Base-by-base conservation (phyloP, 192 early-diverging fungal species). In the Geranomyces michiganensis region DNA sequence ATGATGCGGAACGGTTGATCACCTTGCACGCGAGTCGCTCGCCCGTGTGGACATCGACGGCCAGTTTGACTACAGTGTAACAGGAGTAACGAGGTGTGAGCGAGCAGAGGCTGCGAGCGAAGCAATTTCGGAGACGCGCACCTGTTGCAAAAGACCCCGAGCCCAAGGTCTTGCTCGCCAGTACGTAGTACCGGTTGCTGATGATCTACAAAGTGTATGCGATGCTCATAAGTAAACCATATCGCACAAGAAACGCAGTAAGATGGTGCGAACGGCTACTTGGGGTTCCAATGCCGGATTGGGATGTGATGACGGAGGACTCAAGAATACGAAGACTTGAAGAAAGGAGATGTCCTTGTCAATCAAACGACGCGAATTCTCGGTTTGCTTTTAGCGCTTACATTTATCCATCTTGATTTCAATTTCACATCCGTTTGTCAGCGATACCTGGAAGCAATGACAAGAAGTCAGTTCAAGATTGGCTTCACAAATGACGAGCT, bases 1-100 rank as follows among this genome's bases (percentile, higher is more conserved):
- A 46, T 13, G 36, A 47, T 17, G 26, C 22, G 69, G 15, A 19
- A 13, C 36, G 22, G 33, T 59, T 29, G 29, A 75, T 55, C 15
- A 69, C 44, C 29, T 69, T 75, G 59, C 73, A 75, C 17, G 73
- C 73, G 19, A 75, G 61, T n/a, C 61, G 65, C n/a, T 68, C 65
- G 21, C 65, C 51, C 7, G 56, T 75, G 2, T 48, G 13, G 4
- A 61, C 10, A 45, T 75, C 65, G 22, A 75, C 51, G 6, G 58
- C 58, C 12, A 75, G 46, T 15, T 63, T n/a, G 17, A 75, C 73
- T 69, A 36, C n/a, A 58, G 15, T 13, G 1, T n/a, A 17, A 8
- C 10, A 10, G 5, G 36, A 41, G 36, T 41, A n/a, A n/a, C n/a
- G n/a, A n/a, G 36, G 36, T 41, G 36, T 41, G 36, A 41, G 36